Base-by-base conservation (phyloP, 2,329 filamentous ascomycete genomes). In the Cadophora malorum region DNA sequence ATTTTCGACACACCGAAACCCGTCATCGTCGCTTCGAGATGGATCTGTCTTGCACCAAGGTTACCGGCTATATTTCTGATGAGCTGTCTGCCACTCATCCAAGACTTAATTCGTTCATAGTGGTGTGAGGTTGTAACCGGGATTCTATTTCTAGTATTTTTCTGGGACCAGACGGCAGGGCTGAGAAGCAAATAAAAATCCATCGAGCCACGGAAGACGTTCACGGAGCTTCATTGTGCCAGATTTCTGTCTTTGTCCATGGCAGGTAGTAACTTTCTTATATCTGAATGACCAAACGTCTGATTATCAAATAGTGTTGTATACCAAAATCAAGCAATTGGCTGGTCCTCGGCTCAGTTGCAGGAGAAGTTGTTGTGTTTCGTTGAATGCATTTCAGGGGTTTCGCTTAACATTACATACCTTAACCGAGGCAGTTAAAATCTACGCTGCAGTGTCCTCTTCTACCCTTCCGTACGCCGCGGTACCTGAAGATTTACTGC, bases 341-440 rank as follows among this genome's bases (percentile, higher is more conserved):
- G 1, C 14, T 19, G 16, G 14, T 45, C 16, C 41, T 45, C 14
- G 41, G 41, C 16, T 5, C 4, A 45, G 12, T 45, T 45, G 14
- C 41, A 45, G 41, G 41, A 45, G 16, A 5, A 19, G 12, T 16
- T 45, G 12, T 45, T 19, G 12, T 14, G 35, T 45, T 45, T 16
- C 19, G 2, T 45, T 45, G 10, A 16, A 38, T 38, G 14, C 41
- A 45, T 45, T 45, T 19, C 50, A 53, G 12, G 23, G 23, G 23
- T 53, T 23, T 53, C 50, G 50, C 50, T 53, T 53, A 28, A 23
- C 50, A 53, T 12, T 52, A 9, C 21, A 52, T 52, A n/a, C n/a
- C n/a, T n/a, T n/a, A 52, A 21, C 50, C 50, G 50, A 53, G 50
- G 49, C 49, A 12, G 10, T 31, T 53, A 12, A 10, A 38, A 28